Conservation (phyloP, 202 grass and related monocot species). For the Zoysia matrella region DNA sequence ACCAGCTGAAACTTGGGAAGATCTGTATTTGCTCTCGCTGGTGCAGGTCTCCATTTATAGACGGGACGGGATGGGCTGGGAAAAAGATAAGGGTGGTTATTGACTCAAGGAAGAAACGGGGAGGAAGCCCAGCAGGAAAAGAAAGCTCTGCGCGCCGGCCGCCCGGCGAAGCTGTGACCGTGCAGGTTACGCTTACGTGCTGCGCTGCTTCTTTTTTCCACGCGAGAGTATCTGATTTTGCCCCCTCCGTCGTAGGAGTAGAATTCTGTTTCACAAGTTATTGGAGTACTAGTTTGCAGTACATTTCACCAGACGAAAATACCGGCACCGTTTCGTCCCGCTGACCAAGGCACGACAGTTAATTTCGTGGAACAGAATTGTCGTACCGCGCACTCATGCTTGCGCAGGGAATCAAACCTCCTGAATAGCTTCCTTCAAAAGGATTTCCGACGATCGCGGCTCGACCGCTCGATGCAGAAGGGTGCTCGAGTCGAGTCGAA, state of each 20-base stretch:
- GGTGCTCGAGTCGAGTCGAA: not conserved
- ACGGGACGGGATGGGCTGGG: not conserved
- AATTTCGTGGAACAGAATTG: not conserved
- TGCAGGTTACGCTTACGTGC: slow-evolving; percentile 31
- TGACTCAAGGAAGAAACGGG: slow-evolving; percentile 19
- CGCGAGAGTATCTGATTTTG: slow-evolving; percentile 5
- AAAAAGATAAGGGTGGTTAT: not conserved
- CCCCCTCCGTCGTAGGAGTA: not conserved
- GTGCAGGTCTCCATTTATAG: slow-evolving; percentile 29
- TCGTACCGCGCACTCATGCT: not conserved
- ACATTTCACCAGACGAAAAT: not conserved
- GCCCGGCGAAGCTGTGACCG: slow-evolving; percentile 23
- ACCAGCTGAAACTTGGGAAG: not conserved
- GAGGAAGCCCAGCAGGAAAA: slow-evolving; percentile 32
- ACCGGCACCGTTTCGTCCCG: not conserved
- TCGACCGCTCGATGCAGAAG: too few species aligned
- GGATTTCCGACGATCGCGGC: not conserved
- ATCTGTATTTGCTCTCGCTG: not conserved
- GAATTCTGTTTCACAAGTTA: not conserved
- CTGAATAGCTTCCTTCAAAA: too few species aligned
- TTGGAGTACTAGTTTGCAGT: not conserved
- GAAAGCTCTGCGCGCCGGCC: slow-evolving; percentile 30
- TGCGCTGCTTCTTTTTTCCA: not conserved
- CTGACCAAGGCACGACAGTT: slow-evolving; percentile 23
- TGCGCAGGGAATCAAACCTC: not conserved